These are phyloP conservation scores for Paraconiothyrium sp. DNA, from an alignment of 2,329 filamentous ascomycete species.

Conservation along the genomic window DNA sequence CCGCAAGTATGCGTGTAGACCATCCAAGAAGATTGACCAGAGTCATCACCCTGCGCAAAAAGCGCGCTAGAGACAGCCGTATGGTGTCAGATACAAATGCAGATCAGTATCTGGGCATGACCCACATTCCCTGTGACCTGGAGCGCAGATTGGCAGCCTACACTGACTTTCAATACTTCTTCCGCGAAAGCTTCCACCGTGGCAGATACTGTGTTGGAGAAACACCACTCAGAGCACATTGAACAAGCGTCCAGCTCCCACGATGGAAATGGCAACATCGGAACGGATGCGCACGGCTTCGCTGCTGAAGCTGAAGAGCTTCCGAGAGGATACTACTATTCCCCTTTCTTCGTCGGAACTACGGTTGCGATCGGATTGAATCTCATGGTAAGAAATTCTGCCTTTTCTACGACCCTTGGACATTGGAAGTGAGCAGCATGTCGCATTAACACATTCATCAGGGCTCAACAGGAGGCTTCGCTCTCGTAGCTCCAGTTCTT, in stretches of 20 bases:
- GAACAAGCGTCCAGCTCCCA: constrained; percentile 39
- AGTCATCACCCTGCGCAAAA: background rate
- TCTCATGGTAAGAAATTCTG: constrained; percentile 9
- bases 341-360: constrained; percentile 52
- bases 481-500: constrained; percentile 22
- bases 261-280: constrained; percentile 42
- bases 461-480: constrained; percentile 25
- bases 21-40: background rate
- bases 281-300: constrained; percentile 39
- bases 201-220: constrained; percentile 15
- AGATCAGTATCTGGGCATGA: background rate
- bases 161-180: background rate
- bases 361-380: constrained; percentile 31
- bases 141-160: background rate
- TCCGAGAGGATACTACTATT: constrained; percentile 52
- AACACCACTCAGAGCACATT: constrained; percentile 15
- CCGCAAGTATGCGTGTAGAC: background rate
- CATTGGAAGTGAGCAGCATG: background rate
- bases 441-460: background rate
- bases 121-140: constrained; percentile 20
- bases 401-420: background rate
- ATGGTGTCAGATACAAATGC: background rate
- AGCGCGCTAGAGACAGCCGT: background rate
- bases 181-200: background rate
- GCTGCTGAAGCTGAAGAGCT: constrained; percentile 51